Evolutionary conservation across 352 stramenopile species (phyloP), one percentile per base, ranked within the genome.

Genomic region (Pseudoperonospora humuli): DNA sequence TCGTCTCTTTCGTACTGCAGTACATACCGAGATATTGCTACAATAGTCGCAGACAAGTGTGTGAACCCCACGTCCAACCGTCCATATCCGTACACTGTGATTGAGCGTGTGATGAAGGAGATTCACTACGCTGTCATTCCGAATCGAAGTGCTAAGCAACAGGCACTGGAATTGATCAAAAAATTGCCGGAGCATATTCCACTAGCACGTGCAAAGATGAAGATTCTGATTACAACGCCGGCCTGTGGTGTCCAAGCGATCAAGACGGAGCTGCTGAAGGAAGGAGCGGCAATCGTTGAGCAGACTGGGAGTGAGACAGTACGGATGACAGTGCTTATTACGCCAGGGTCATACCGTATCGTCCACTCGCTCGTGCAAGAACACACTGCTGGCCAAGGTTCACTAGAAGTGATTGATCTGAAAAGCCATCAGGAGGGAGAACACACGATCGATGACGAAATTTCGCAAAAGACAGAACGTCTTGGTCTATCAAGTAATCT

Each of bases 141-240:
- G 7, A 98, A 96, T 42, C 84, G 91, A 25, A 91, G 81, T 45
- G 80, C 96, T 18, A 99, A 99, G 76, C 86, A 97, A 56, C 94
- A 97, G 67, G 92, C 90, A 49, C 72, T 99, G 24, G 95, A 99
- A 63, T 86, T 97, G 33, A 97, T 99, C 50, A 96, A 95, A 60
- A 84, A 89, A 44, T 71, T 99, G 17, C 65, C 84, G 13, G 61
- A 76, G 20, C 76, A 96, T 34, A 93, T 99, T 54, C 86, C 93
- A 13, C 95, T 99, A 51, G 84, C 95, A 39, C 76, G 96, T 31
- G 95, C 96, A 15, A 98, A 97, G 60, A 99, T 99, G 96, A 88
- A 96, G 63, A 78, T 98, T 32, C 74, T 85, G 50, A 70, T 95
- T 17, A 75, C 86, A 13, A 70, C 80, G 0, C 66, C 84, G 2